Base-by-base conservation (phyloP, 2,329 filamentous ascomycete genomes). In the Pseudocercospora eumusae region DNA sequence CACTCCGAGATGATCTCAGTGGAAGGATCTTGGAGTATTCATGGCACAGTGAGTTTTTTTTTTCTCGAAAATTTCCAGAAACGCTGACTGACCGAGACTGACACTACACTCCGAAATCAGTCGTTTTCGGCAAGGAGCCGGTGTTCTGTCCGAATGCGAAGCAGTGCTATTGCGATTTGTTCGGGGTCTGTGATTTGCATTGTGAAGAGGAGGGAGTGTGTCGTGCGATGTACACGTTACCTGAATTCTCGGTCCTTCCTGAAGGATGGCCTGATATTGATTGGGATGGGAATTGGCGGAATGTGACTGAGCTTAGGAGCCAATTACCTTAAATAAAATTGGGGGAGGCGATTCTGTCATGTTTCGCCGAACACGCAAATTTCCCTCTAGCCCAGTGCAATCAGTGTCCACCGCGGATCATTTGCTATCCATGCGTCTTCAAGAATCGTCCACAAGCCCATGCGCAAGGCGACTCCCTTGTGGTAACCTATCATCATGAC, bases 21-120 rank as follows among this genome's bases (percentile, higher is more conserved):
- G 83, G 83, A 3, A 72, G 82, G n/a, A 77, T 85, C 3, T 77
- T 85, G 71, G 83, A 85, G 64, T 85, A 85, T 70, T 80, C 78
- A 1, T 85, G 83, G 83, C 83, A 85, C 63, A 83, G 80, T 83
- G 78, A 68, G 80, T 56, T 5, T n/a, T n/a, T n/a, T n/a, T n/a
- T n/a, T n/a, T n/a, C n/a, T 18, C 11, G 15, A 55, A 4, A 31
- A 1, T 13, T 31, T n/a, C n/a, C 31, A 25, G 25, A 15, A 49
- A 21, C 15, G 25, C 31, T 31, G 4, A 2, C 9, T 31, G 47
- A n/a, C 15, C 0, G 2, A 11, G 18, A 25, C 44, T 21, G 13
- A 28, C 47, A 3, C 5, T 27, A n/a, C n/a, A n/a, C n/a, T n/a
- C n/a, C 15, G 4, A 52, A 27, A n/a, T 23, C n/a, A 64, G 63